Evolutionary conservation across 805 yeast species (phyloP).

Genomic region (Candida namnaoensis): DNA sequence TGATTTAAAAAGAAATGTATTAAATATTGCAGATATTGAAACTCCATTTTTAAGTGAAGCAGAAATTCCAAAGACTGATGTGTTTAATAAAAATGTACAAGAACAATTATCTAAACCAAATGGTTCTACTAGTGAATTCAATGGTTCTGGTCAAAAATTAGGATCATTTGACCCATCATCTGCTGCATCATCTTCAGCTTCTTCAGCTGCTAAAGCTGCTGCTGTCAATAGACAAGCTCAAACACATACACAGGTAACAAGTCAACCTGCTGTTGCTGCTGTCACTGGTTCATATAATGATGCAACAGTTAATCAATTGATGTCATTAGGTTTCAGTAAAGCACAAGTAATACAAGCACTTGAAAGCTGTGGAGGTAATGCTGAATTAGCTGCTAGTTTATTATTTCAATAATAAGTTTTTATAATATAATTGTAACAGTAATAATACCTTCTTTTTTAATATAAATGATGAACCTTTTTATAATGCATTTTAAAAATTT

Average conservation of each 20-base stretch:
- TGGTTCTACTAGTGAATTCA: too few relatives aligned
- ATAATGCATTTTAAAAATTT: too few relatives aligned
- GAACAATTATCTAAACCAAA: background rate
- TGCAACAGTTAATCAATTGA: slow-evolving; percentile 34
- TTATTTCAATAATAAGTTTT: slow-evolving; percentile 35
- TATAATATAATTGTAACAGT: background rate
- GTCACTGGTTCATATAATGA: slow-evolving; percentile 21
- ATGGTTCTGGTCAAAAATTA: background rate
- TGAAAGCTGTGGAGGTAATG: slow-evolving; percentile 60
- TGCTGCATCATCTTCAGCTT: slow-evolving; percentile 4
- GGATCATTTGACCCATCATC: slow-evolving; percentile 16
- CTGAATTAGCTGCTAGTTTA: slow-evolving; percentile 79
- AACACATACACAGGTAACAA: slow-evolving; percentile 1
- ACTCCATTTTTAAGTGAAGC: slow-evolving; percentile 66
- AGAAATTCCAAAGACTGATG: slow-evolving; percentile 45
- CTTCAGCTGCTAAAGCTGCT: slow-evolving; percentile 2
- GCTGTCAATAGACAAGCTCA: slow-evolving; percentile 4
- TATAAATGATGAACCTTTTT: too few relatives aligned
- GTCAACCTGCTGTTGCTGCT: slow-evolving; percentile 1
- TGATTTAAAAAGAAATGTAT: slow-evolving; percentile 57
- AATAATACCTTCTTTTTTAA: too few relatives aligned
- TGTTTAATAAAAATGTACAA: slow-evolving; percentile 5
- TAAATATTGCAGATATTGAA: slow-evolving; percentile 65
- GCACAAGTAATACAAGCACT: slow-evolving; percentile 60
- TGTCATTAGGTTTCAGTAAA: slow-evolving; percentile 64